Evolutionary conservation across 2,329 filamentous ascomycete species (phyloP).

Genomic region (Alternaria gaisen): DNA sequence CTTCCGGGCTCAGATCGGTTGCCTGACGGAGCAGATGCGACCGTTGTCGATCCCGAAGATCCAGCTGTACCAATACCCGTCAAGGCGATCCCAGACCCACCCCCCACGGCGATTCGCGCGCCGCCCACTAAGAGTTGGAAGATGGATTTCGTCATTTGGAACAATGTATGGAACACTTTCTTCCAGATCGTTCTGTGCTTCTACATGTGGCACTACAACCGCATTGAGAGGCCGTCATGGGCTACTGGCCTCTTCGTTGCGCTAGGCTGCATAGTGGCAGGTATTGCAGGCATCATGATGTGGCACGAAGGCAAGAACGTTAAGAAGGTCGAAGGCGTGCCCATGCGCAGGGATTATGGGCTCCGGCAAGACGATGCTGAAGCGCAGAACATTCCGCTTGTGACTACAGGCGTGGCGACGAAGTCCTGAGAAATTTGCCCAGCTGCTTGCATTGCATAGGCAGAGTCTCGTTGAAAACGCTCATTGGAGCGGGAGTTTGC

Average conservation of each 20-base stretch:
- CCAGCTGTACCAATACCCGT: slow-evolving; percentile 69
- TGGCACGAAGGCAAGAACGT: slow-evolving; percentile 70
- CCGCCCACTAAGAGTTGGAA: slow-evolving; percentile 75
- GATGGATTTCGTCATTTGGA: slow-evolving; percentile 80
- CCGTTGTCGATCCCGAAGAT: slow-evolving; percentile 47
- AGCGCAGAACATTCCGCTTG: slow-evolving; percentile 29
- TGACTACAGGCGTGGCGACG: slow-evolving; percentile 26
- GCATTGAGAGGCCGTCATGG: slow-evolving; percentile 79
- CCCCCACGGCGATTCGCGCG: slow-evolving; percentile 76
- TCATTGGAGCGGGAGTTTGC: slow-evolving; percentile 5
- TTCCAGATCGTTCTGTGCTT: slow-evolving; percentile 76
- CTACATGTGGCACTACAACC: slow-evolving; percentile 85
- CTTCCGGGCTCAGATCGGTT: slow-evolving; percentile 71
- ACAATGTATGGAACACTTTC: slow-evolving; percentile 80
- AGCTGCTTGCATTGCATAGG: slow-evolving; percentile 15
- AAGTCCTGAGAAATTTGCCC: slow-evolving; percentile 35
- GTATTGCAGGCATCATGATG: slow-evolving; percentile 72
- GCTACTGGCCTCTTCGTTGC: slow-evolving; percentile 81
- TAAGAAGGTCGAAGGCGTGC: slow-evolving; percentile 51
- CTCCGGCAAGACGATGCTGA: slow-evolving; percentile 33
- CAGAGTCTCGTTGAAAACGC: background rate
- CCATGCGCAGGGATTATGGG: slow-evolving; percentile 38
- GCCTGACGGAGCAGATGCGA: slow-evolving; percentile 35
- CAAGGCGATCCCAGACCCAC: slow-evolving; percentile 69
- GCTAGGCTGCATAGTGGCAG: slow-evolving; percentile 74